These are phyloP conservation scores for Akebia trifoliata DNA, from an alignment of 164 flowering plant genomes.

Conservation along the genomic window DNA sequence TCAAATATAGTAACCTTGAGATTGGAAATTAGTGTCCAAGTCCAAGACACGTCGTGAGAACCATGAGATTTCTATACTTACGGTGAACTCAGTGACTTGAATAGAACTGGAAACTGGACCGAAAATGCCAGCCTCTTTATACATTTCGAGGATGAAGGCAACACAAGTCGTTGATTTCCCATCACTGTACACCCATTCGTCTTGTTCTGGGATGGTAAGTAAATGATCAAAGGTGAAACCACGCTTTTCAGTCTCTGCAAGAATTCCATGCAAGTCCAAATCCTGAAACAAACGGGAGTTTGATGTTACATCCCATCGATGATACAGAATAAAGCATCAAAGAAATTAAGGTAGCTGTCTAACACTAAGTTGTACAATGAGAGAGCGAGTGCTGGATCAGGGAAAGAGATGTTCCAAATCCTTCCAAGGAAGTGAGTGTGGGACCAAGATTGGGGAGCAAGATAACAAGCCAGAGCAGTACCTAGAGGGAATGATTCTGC, in stretches of 20 bases:
- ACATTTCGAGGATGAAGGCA: conserved; percentile 90
- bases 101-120: conserved; percentile 58
- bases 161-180: conserved; percentile 99
- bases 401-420: too few species aligned
- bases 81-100: conserved; percentile 97
- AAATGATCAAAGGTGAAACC: conserved; percentile 77
- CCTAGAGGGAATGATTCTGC: too few species aligned
- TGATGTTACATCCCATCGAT: neutral
- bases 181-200: conserved; percentile 97
- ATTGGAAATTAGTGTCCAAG: neutral
- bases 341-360: neutral
- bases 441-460: too few species aligned
- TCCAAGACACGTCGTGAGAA: neutral
- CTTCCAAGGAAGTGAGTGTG: too few species aligned
- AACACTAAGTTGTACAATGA: neutral
- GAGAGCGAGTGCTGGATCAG: too few species aligned
- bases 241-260: conserved; percentile 71
- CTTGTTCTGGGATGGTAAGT: conserved; percentile 88
- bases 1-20: neutral
- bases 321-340: too few species aligned
- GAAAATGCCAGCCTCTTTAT: conserved; percentile 89
- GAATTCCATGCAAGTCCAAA: conserved; percentile 64
- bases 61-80: conserved; percentile 32
- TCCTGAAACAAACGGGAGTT: conserved; percentile 14
- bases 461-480: too few species aligned